A percentile compares a stretch with the other conserved stretches of the same genome.
Conservation (phyloP, 805 yeast genomes). For the Priceomyces carsonii region DNA sequence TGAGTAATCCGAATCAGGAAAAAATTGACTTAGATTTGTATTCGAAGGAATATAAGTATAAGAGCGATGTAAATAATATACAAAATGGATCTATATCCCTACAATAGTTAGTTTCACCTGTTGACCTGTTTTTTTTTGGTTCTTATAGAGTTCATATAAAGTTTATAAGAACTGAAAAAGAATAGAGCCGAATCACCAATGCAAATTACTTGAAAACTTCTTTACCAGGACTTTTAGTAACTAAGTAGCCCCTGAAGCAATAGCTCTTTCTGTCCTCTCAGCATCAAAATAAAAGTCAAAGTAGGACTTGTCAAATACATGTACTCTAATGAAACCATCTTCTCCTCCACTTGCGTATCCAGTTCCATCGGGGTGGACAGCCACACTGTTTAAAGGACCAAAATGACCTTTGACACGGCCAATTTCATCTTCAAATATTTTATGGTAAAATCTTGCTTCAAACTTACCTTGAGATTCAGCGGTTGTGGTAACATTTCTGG, state of each 20-base stretch:
- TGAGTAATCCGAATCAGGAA: too few species aligned
- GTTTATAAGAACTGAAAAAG: too few species aligned
- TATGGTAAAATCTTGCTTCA: slow-evolving; percentile 95
- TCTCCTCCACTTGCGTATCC: slow-evolving; percentile 98
- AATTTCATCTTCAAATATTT: slow-evolving; percentile 91
- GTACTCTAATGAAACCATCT: slow-evolving; percentile 95
- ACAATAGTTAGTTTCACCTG: background rate
- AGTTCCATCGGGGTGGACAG: slow-evolving; percentile 91
- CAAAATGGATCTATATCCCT: slow-evolving; percentile 4
- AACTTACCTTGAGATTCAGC: slow-evolving; percentile 91
- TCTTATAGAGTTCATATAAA: background rate
- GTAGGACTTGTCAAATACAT: slow-evolving; percentile 88
- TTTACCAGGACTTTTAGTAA: too few species aligned
- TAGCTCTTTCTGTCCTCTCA: slow-evolving; percentile 71
- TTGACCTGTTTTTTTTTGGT: slow-evolving; percentile 1
- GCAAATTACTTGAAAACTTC: too few species aligned
- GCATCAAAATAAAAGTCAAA: slow-evolving; percentile 92
- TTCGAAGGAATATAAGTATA: slow-evolving; percentile 3
- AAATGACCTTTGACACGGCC: slow-evolving; percentile 98
- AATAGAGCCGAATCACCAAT: too few species aligned
- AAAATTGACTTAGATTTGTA: too few species aligned
- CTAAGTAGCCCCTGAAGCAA: slow-evolving; percentile 31
- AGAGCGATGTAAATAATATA: slow-evolving; percentile 4
- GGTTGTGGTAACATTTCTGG: slow-evolving; percentile 97
- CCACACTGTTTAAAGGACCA: slow-evolving; percentile 95